Evolutionary conservation across 805 yeast genomes (phyloP).

Genomic region (Spathaspora gorwiae): DNA sequence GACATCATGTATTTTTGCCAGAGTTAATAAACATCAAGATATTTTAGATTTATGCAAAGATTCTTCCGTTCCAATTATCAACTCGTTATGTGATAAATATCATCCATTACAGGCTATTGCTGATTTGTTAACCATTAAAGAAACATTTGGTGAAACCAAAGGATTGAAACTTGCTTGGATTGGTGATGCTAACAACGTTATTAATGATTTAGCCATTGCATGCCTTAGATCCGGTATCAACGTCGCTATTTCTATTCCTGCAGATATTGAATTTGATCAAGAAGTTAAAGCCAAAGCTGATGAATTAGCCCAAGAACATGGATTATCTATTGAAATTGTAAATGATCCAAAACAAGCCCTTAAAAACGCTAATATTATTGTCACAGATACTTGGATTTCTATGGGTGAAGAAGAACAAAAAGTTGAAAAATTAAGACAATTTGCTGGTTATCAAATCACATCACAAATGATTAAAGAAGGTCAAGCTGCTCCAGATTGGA

Average conservation of each 20-base stretch:
- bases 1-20: constrained; percentile 97
- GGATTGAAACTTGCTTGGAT: constrained; percentile 87
- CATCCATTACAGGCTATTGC: constrained; percentile 97
- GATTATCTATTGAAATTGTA: constrained; percentile 45
- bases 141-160: constrained; percentile 55
- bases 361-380: constrained; percentile 70
- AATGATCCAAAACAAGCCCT: constrained; percentile 78
- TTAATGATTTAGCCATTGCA: constrained; percentile 89
- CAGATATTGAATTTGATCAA: constrained; percentile 58
- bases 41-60: constrained; percentile 72
- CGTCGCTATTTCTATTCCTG: constrained; percentile 81
- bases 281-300: constrained; percentile 52
- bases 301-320: constrained; percentile 45
- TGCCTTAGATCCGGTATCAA: constrained; percentile 78
- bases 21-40: constrained; percentile 83
- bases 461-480: constrained; percentile 55
- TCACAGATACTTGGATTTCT: constrained; percentile 95
- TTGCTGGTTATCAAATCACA: constrained; percentile 82
- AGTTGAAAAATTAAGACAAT: constrained; percentile 66
- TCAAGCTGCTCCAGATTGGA: constrained; percentile 62
- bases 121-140: constrained; percentile 82
- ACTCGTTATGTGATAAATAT: constrained; percentile 85
- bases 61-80: constrained; percentile 86
- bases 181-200: constrained; percentile 94
- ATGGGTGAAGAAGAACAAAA: constrained; percentile 95